Evolutionary conservation across 2,329 filamentous ascomycete genomes (phyloP).

Genomic region (Fusarium cicatricum): DNA sequence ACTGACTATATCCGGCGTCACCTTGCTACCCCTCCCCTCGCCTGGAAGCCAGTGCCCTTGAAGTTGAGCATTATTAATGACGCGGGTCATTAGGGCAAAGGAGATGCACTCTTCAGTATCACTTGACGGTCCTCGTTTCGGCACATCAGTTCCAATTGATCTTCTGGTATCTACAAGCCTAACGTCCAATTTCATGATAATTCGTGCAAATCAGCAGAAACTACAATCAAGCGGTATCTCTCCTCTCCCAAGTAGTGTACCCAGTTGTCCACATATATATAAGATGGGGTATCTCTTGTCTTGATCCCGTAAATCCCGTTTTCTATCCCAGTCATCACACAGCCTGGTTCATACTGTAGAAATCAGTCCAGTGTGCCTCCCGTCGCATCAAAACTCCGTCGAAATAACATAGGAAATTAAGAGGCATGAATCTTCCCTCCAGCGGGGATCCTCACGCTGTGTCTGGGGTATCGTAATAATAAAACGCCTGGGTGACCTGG

Average conservation of each 20-base stretch:
- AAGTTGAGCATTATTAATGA: too few relatives aligned
- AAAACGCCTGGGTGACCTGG: slow-evolving; percentile 16
- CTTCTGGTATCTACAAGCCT: not conserved
- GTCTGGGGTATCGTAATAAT: slow-evolving; percentile 41
- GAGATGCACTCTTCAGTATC: too few relatives aligned
- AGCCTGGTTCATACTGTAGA: slow-evolving; percentile 7
- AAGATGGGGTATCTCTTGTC: slow-evolving; percentile 32
- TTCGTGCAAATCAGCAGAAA: slow-evolving; percentile 10
- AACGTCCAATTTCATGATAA: not conserved
- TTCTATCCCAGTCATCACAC: slow-evolving; percentile 28
- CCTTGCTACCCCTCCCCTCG: too few relatives aligned
- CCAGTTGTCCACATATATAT: slow-evolving; percentile 21
- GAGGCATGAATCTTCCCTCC: slow-evolving; percentile 19
- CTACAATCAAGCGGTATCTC: slow-evolving; percentile 6
- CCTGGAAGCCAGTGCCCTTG: too few relatives aligned
- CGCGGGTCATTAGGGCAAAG: too few relatives aligned
- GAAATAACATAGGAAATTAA: slow-evolving; percentile 23
- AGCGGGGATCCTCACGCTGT: slow-evolving; percentile 14
- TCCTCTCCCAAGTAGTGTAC: slow-evolving; percentile 12
- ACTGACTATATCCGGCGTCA: too few relatives aligned
- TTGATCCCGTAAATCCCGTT: slow-evolving; percentile 14
- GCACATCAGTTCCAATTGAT: not conserved
- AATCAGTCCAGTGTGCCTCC: slow-evolving; percentile 12
- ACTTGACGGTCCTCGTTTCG: too few relatives aligned
- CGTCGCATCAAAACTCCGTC: slow-evolving; percentile 18